phyloP scores from a whole-genome alignment of 2,329 filamentous ascomycete genomes.

The Blumeria graminis region DNA sequence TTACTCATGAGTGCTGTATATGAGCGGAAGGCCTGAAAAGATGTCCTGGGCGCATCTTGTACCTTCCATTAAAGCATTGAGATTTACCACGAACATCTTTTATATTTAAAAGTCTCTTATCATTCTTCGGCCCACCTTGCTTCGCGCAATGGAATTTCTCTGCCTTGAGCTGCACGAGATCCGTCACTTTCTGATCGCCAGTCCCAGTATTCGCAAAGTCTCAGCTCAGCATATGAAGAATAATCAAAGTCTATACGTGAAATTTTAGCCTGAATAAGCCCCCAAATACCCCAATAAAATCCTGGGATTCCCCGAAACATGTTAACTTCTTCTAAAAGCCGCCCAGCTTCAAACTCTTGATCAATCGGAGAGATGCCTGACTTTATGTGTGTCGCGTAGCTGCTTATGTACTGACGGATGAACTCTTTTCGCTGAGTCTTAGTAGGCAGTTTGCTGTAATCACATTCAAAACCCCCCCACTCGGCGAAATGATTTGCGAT shows the following conservation, averaged over 20 bases:
- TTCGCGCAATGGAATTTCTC: conserved; percentile 51
- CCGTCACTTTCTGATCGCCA: conserved; percentile 60
- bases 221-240: conserved; percentile 63
- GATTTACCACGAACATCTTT: too few species aligned
- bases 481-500: conserved; percentile 96
- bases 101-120: not conserved
- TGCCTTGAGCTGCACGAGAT: conserved; percentile 25
- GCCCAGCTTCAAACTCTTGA: conserved; percentile 37
- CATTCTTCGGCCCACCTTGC: conserved; percentile 35
- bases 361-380: conserved; percentile 18
- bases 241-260: conserved; percentile 96
- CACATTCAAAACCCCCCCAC: conserved; percentile 93
- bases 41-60: too few species aligned
- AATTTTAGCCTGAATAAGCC: conserved; percentile 79
- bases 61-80: too few species aligned
- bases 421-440: conserved; percentile 54
- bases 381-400: conserved; percentile 36
- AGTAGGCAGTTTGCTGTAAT: conserved; percentile 63
- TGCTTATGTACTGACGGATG: conserved; percentile 56
- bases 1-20: too few species aligned
- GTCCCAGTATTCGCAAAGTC: conserved; percentile 77
- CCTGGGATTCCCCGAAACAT: conserved; percentile 71
- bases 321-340: conserved; percentile 62
- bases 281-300: conserved; percentile 86
- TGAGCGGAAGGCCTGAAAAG: too few species aligned